These are phyloP conservation scores for Penicillium digitatum DNA, from an alignment of 2,329 filamentous ascomycete species.

Conservation along the genomic window DNA sequence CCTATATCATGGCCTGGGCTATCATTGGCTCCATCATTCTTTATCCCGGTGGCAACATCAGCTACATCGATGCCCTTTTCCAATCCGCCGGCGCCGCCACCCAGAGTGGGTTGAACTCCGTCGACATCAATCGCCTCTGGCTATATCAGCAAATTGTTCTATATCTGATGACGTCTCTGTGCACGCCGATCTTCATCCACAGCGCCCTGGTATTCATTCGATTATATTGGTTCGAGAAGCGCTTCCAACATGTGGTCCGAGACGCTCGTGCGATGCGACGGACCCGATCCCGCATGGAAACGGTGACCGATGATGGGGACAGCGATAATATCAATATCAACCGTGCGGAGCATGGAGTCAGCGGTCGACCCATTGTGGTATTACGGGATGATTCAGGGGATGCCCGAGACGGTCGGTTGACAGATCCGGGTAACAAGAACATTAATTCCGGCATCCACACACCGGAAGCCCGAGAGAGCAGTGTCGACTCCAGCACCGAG, in stretches of 20 bases:
- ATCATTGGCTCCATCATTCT: slow-evolving; percentile 74
- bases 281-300: slow-evolving; percentile 59
- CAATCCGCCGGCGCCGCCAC: slow-evolving; percentile 82
- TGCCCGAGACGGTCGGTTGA: slow-evolving; percentile 21
- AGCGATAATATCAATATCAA: slow-evolving; percentile 31
- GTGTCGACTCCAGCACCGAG: slow-evolving; percentile 18
- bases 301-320: slow-evolving; percentile 46
- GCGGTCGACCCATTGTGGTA: slow-evolving; percentile 38
- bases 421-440: slow-evolving; percentile 18
- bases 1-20: slow-evolving; percentile 71
- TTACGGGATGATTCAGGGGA: slow-evolving; percentile 34
- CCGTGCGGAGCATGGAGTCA: slow-evolving; percentile 39
- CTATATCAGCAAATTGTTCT: slow-evolving; percentile 71
- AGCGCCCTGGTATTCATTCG: slow-evolving; percentile 85
- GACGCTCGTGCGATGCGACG: slow-evolving; percentile 66
- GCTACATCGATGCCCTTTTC: slow-evolving; percentile 84
- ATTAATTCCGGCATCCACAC: slow-evolving; percentile 27
- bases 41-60: slow-evolving; percentile 60
- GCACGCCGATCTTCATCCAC: slow-evolving; percentile 81
- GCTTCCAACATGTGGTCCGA: slow-evolving; percentile 77
- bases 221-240: slow-evolving; percentile 96
- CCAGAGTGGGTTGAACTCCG: slow-evolving; percentile 86
- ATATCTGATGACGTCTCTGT: slow-evolving; percentile 66
- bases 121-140: slow-evolving; percentile 61
- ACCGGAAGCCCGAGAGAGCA: slow-evolving; percentile 20